These are phyloP conservation scores for Lasiosphaeria hispida DNA, from an alignment of 495 filamentous ascomycete species.

Conservation along the genomic window DNA sequence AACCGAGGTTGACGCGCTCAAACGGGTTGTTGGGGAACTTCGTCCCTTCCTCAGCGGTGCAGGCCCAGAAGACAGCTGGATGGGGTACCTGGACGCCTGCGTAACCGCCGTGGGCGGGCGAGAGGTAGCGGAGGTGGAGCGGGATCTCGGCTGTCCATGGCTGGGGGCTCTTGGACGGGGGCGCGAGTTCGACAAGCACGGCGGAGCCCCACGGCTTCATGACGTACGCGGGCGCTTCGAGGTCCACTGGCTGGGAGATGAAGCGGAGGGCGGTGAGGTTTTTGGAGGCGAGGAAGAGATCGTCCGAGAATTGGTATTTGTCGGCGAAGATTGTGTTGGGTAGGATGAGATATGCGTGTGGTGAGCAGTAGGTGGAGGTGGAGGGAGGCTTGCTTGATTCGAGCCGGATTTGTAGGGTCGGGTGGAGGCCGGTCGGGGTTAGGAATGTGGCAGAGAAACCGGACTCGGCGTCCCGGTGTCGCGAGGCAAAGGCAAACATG, in stretches of 20 bases:
- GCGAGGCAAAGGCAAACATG: conserved; percentile 85
- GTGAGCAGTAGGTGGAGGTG: conserved; percentile 54
- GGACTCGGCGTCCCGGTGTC: conserved; percentile 62
- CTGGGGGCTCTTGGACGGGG: conserved; percentile 33
- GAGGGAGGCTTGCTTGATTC: conserved; percentile 38
- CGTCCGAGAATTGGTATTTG: conserved; percentile 60
- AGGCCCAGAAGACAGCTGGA: conserved; percentile 93
- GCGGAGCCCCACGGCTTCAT: conserved; percentile 75
- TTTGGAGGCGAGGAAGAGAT: conserved; percentile 56
- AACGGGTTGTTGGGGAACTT: conserved; percentile 82
- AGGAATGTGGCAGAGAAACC: conserved; percentile 55
- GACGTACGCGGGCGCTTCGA: conserved; percentile 87
- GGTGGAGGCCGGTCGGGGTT: conserved; percentile 81
- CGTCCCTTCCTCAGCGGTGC: conserved; percentile 66
- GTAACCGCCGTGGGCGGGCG: conserved; percentile 53
- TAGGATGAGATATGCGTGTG: conserved; percentile 83
- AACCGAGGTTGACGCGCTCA: conserved; percentile 78
- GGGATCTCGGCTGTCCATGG: conserved; percentile 77
- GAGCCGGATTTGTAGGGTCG: conserved; percentile 64
- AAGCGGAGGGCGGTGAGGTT: conserved; percentile 67
- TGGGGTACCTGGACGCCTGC: conserved; percentile 55
- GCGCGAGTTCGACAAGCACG: conserved; percentile 71
- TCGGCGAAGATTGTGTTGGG: conserved; percentile 84
- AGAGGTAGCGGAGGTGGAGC: conserved; percentile 84
- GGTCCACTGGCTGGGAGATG: conserved; percentile 77